Conservation (phyloP, 2,329 filamentous ascomycete genomes). For the Coniochaeta ligniaria region DNA sequence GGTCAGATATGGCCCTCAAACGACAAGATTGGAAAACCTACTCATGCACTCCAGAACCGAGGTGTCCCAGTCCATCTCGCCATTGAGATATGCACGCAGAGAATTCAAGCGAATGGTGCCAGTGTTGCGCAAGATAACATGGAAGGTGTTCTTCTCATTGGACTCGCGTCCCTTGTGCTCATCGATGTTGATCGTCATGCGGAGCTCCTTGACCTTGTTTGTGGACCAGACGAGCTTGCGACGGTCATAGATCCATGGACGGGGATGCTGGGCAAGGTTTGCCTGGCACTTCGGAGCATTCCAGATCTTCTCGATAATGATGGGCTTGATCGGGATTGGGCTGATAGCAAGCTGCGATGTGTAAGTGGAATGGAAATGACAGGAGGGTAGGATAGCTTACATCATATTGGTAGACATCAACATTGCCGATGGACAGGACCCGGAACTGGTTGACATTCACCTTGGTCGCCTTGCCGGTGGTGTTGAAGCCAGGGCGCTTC, state of each 20-base stretch:
- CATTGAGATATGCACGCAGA: conserved; percentile 59
- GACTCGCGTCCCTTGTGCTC: conserved; percentile 37
- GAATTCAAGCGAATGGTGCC: conserved; percentile 61
- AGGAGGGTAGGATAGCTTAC: conserved; percentile 41
- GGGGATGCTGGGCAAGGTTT: conserved; percentile 37
- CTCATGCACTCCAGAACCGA: conserved; percentile 72
- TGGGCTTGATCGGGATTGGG: conserved; percentile 52
- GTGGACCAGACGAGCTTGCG: conserved; percentile 75
- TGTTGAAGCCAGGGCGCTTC: conserved; percentile 49
- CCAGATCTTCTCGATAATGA: conserved; percentile 70
- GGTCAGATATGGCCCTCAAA: neutral
- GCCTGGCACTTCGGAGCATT: conserved; percentile 52
- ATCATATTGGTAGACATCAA: conserved; percentile 75
- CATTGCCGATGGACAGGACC: conserved; percentile 51
- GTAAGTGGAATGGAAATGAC: conserved; percentile 3
- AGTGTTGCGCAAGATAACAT: conserved; percentile 56
- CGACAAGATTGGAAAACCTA: conserved; percentile 24
- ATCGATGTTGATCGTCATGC: conserved; percentile 66
- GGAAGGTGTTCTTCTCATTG: conserved; percentile 40
- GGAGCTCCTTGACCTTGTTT: conserved; percentile 32
- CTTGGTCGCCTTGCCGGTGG: conserved; percentile 43
- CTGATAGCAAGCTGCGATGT: conserved; percentile 55
- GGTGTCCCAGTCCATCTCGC: conserved; percentile 53
- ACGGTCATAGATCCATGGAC: conserved; percentile 69
- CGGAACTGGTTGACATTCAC: conserved; percentile 69